Evolutionary conservation across 306 rosid species (phyloP), one percentile per base, ranked within the genome.

Genomic region (Macrotyloma uniflorum): DNA sequence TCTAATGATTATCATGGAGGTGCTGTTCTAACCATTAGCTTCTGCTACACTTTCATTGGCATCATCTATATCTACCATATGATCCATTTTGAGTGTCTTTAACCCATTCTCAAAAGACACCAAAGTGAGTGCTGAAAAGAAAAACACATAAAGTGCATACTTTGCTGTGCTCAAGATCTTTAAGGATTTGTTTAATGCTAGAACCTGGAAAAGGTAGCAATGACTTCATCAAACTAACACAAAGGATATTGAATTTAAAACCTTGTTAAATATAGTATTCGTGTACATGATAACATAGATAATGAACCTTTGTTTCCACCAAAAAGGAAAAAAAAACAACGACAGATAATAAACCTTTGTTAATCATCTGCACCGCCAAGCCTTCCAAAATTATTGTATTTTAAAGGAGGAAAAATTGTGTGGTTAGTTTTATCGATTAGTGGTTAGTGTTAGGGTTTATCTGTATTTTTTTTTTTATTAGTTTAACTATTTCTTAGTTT

Each of bases 101-200:
- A 83, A 58, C 79, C 61, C 78, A 75, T 68, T 74, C 83, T 84
- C 93, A 87, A 87, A 88, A 87, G 96, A 47, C 91, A 77, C 38
- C 80, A 28, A 50, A 51, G 32, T 72, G 81, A 23, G 73, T 75
- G 86, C 83, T 59, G 75, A 42, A 75, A 77, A 80, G 78, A 80
- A 82, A 38, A 84, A 80, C 80, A 43, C 79, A 84, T 73, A 87
- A 67, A 90, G 82, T 71, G 16, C 82, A 78, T 51, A 75, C 75
- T 83, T 75, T 84, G 74, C 22, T 79, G 63, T 70, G 54, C 35
- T 64, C 67, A 77, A n/a, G n/a, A 32, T 57, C 67, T 68, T 80
- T 86, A 59, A 61, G 79, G 54, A 75, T 74, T 88, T 85, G 79
- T 86, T 82, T 83, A 88, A 85, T 79, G 24, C 51, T 73, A 58